phyloP scores from a whole-genome alignment of 2,329 filamentous ascomycete genomes.

The Colletotrichum sp. region DNA sequence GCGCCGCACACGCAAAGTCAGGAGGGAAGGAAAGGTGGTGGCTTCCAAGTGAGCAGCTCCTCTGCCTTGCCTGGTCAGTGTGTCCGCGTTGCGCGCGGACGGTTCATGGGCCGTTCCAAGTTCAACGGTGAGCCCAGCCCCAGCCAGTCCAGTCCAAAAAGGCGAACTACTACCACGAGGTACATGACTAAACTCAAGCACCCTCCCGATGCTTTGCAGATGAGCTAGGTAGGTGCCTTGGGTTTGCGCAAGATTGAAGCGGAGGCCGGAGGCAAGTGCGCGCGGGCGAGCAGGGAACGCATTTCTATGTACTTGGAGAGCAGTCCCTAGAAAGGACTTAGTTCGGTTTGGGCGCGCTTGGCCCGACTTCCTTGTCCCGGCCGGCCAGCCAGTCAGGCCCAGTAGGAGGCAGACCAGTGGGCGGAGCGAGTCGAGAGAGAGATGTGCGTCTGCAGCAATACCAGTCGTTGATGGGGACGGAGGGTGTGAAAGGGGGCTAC shows the following conservation, averaged over 20 bases:
- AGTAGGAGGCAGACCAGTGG: neutral
- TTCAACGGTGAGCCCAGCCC: neutral
- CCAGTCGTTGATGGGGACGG: neutral
- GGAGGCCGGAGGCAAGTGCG: neutral
- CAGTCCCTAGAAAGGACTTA: neutral
- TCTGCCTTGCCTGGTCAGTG: neutral
- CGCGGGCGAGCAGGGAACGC: neutral
- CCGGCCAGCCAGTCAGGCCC: neutral
- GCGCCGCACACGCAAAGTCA: neutral
- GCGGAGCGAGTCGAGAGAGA: neutral
- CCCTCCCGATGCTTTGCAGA: neutral
- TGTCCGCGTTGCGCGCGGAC: neutral
- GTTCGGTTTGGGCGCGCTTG: neutral
- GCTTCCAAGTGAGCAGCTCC: neutral
- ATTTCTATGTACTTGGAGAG: neutral
- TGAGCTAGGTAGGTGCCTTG: neutral
- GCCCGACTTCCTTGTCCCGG: neutral
- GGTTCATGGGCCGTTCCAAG: neutral
- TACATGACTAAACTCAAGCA: neutral
- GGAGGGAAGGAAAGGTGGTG: neutral
- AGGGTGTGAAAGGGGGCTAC: neutral
- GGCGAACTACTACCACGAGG: neutral
- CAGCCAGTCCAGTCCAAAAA: neutral
- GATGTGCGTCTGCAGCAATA: neutral
- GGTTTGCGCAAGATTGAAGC: neutral